phyloP scores from a whole-genome alignment of 163 green algal species.

The Coccomyxa subellipsoidea region DNA sequence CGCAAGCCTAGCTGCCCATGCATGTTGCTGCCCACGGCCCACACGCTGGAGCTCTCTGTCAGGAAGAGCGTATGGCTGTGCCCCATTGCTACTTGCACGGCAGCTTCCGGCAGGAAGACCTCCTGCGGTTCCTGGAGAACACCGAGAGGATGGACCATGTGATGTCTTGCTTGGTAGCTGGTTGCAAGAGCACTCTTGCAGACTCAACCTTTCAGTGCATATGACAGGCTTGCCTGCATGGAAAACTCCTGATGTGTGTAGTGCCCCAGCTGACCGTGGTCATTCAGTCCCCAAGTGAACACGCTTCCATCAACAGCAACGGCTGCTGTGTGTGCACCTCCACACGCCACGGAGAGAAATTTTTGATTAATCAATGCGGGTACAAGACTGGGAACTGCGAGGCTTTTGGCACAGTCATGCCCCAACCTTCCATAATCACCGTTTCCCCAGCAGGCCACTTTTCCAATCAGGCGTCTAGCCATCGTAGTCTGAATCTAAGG shows the following conservation, averaged over 20 bases:
- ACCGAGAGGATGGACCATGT: no score
- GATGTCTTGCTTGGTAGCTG: no score
- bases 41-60: constrained; percentile 49
- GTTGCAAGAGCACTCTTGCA: neutral
- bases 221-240: neutral
- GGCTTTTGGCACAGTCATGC: neutral
- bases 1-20: constrained; percentile 59
- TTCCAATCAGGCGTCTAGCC: neutral
- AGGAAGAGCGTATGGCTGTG: constrained; percentile 77
- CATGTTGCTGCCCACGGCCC: constrained; percentile 52
- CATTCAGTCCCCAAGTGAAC: constrained; percentile 61
- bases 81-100: constrained; percentile 64
- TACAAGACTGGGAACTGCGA: constrained; percentile 35
- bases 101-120: constrained; percentile 55
- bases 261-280: constrained; percentile 60
- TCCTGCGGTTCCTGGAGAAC: constrained; percentile 51
- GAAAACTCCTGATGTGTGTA: constrained; percentile 11
- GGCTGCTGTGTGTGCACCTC: constrained; percentile 77
- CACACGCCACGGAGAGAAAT: constrained; percentile 52
- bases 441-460: constrained; percentile 54
- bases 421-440: constrained; percentile 46
- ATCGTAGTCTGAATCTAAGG: neutral
- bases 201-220: neutral
- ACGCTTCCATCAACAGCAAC: constrained; percentile 41
- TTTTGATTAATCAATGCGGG: constrained; percentile 34